phyloP scores from a whole-genome alignment of 495 filamentous ascomycete species.

The Penicillium psychrofluorescens region DNA sequence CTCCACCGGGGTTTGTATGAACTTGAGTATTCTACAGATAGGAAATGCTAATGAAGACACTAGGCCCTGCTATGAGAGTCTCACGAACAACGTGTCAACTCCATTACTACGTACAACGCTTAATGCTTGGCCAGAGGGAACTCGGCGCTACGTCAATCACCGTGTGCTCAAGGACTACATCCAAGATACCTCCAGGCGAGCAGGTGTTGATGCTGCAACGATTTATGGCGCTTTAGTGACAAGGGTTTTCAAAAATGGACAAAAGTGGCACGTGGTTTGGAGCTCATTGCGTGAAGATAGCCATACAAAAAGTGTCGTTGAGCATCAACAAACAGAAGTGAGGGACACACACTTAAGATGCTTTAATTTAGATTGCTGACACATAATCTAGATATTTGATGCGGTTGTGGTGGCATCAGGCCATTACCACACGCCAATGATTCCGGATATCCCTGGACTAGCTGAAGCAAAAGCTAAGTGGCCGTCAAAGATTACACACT shows the following conservation, averaged over 20 bases:
- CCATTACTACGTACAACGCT: conserved; percentile 50
- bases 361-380: background rate
- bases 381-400: conserved; percentile 37
- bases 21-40: background rate
- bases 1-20: conserved; percentile 40
- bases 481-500: conserved; percentile 47
- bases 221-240: conserved; percentile 52
- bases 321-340: conserved; percentile 18
- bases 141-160: conserved; percentile 49
- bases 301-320: conserved; percentile 14
- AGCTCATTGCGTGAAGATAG: conserved; percentile 22
- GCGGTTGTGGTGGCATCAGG: conserved; percentile 51
- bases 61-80: conserved; percentile 50
- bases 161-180: conserved; percentile 50
- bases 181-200: conserved; percentile 42
- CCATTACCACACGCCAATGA: conserved; percentile 49
- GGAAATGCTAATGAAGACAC: background rate
- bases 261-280: conserved; percentile 44
- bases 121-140: conserved; percentile 54
- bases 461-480: conserved; percentile 44
- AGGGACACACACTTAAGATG: background rate
- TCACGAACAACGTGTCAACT: conserved; percentile 61
- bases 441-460: conserved; percentile 50
- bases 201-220: conserved; percentile 41
- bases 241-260: conserved; percentile 37